Percentiles rank a stretch among this genome's conserved stretches.
These are phyloP conservation scores for Teratosphaeria gauchensis DNA, from an alignment of 2,329 filamentous ascomycete species.

Conservation along the genomic window DNA sequence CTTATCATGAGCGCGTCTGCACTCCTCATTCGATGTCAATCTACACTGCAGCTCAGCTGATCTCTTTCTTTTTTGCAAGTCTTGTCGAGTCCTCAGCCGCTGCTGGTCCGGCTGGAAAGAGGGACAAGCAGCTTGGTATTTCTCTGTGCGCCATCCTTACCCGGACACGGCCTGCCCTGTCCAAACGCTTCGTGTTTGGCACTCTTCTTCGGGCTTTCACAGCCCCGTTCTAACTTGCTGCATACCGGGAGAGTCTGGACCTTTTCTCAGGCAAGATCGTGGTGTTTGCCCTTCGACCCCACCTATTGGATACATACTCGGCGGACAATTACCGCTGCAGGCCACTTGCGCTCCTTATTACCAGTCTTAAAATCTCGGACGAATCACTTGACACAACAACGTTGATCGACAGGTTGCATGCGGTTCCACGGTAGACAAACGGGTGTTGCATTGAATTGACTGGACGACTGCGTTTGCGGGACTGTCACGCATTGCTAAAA, in stretches of 20 bases:
- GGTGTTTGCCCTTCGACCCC: background rate
- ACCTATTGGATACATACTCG: slow-evolving; percentile 2
- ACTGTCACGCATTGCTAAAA: slow-evolving; percentile 2
- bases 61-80: background rate
- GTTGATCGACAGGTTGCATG: background rate
- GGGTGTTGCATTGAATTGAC: background rate
- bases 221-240: slow-evolving; percentile 1
- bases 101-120: background rate
- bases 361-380: background rate
- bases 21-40: background rate
- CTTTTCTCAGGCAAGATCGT: background rate
- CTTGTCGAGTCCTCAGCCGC: background rate
- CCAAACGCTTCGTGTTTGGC: background rate
- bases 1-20: background rate
- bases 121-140: background rate
- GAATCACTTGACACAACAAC: slow-evolving; percentile 4
- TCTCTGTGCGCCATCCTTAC: background rate
- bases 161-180: background rate
- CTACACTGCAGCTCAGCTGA: slow-evolving; percentile 1
- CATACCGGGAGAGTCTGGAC: background rate
- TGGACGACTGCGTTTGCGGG: background rate
- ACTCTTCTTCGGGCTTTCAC: background rate
- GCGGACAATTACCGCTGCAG: slow-evolving; percentile 1
- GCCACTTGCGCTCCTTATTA: slow-evolving; percentile 1
- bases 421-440: slow-evolving; percentile 2